Base-by-base conservation (phyloP, 805 yeast genomes). In the Yamadazyma akitaensis region DNA sequence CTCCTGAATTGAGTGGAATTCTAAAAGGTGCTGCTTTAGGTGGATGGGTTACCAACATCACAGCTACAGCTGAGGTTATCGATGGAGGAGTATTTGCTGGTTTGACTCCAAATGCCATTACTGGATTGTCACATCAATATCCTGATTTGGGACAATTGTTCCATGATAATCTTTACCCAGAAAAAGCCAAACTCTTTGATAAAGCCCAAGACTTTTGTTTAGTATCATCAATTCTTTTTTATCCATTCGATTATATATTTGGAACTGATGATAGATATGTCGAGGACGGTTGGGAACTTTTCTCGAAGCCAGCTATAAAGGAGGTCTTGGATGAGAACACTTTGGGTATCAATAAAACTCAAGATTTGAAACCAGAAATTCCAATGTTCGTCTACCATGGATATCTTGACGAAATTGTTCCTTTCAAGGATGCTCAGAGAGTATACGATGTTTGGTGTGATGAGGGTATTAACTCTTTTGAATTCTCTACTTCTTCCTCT, bases 21-120 rank as follows among this genome's bases (percentile, higher is more conserved):
- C 56, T 48, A 5, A 43, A 51, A 17, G 73, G 72, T 13, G 65
- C 58, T 13, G 67, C 68, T 1, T 28, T 65, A 17, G 72, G 72
- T 8, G 72, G 72, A 3, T 56, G 62, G 50, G 63, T 61, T 4
- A 57, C 65, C 16, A 65, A 67, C 44, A 50, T 67, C 9, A 62
- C 66, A 5, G 55, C 52, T 10, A 54, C 63, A 2, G 59, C 60
- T 4, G 52, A 47, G 12, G 51, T 53, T 8, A 46, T 53, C 25
- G 69, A 63, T 19, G 67, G 66, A 4, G 48, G 53, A 4, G 4
- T 53, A 4, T 60, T 54, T 32, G 60, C 67, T 2, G 71, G 69
- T 2, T 56, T 68, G 28, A 47, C 56, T 25, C 57, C 64, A 1
- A 45, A 47, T 39, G 68, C 61, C 2, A 41, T 68, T 13, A 47